These are phyloP conservation scores for Antitrichia curtipendula DNA, from an alignment of 225 moss, liverwort and hornwort species.

Conservation along the genomic window DNA sequence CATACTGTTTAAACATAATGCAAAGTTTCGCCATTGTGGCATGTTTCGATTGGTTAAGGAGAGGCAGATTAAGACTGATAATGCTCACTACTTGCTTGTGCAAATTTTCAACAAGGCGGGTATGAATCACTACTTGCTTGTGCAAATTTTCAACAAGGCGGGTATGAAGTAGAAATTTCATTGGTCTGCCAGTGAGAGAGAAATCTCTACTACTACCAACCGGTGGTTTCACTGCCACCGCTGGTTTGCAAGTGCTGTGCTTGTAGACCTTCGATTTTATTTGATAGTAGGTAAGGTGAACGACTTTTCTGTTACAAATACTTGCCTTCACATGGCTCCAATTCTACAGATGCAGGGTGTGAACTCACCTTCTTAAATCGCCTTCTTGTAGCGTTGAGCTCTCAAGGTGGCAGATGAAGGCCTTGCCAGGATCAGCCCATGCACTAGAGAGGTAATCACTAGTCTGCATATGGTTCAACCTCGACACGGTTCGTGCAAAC, in stretches of 20 bases:
- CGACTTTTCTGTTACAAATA: background rate
- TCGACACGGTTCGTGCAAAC: constrained; percentile 66
- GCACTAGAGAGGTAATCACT: constrained; percentile 59
- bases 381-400: constrained; percentile 32
- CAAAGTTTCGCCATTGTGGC: too few species aligned
- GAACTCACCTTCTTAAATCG: constrained; percentile 22
- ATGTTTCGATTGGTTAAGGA: too few species aligned
- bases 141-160: too few species aligned
- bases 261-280: background rate
- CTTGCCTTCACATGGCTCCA: background rate
- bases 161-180: too few species aligned
- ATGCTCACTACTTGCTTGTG: too few species aligned
- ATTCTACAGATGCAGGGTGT: background rate
- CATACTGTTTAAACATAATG: background rate
- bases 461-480: constrained; percentile 68
- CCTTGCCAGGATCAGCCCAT: constrained; percentile 72
- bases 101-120: too few species aligned
- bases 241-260: background rate
- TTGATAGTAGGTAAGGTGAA: background rate
- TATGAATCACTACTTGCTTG: too few species aligned
- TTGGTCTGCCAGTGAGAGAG: too few species aligned
- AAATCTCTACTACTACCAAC: too few species aligned
- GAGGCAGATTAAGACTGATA: too few species aligned
- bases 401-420: constrained; percentile 41
- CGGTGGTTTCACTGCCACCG: background rate